Percentiles rank a stretch among this genome's conserved stretches.
Conservation (phyloP, 495 filamentous ascomycete genomes). For the Penicillium fimorum region DNA sequence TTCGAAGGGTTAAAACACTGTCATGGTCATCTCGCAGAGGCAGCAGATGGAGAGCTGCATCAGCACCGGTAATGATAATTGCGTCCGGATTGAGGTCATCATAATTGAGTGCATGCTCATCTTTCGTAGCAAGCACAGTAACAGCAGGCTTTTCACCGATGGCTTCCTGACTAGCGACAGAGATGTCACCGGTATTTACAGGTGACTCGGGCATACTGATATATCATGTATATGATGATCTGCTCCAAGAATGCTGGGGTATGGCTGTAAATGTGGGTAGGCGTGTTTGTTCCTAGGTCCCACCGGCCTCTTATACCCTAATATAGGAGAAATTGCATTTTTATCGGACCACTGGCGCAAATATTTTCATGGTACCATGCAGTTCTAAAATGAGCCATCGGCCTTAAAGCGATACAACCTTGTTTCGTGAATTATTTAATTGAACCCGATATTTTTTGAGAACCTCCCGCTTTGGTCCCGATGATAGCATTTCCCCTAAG, state of each 20-base stretch:
- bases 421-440: no score
- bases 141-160: background rate
- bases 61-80: constrained; percentile 31
- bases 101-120: background rate
- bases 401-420: no score
- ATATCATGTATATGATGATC: background rate
- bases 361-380: background rate
- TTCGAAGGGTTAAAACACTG: constrained; percentile 45
- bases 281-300: background rate
- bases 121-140: background rate
- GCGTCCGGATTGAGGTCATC: constrained; percentile 10
- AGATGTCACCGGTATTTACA: background rate
- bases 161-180: background rate
- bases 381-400: background rate
- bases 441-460: background rate
- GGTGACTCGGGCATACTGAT: background rate
- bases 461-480: background rate
- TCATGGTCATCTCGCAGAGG: constrained; percentile 48
- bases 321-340: background rate
- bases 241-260: background rate
- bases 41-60: constrained; percentile 36
- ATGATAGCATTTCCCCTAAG: constrained; percentile 2
- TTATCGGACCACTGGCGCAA: background rate
- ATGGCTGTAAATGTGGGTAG: background rate
- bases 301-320: background rate